phyloP scores from a whole-genome alignment of 306 rosid genomes.

The Geum urbanum region DNA sequence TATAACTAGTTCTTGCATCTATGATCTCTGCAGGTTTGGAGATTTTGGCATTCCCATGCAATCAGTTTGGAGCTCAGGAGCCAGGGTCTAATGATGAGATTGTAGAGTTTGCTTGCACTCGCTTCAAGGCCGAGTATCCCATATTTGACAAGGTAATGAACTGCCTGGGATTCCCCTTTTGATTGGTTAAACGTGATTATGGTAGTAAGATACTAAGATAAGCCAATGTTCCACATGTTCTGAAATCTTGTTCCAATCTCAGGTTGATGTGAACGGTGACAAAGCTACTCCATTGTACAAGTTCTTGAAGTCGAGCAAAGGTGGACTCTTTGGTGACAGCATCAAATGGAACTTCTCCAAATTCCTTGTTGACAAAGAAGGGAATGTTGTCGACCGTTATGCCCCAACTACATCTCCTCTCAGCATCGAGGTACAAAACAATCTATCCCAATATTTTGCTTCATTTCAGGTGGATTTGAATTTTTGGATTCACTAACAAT shows the following conservation, averaged over 20 bases:
- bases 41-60: conserved; percentile 94
- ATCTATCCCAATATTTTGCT: neutral
- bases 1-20: neutral
- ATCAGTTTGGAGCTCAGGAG: conserved; percentile 96
- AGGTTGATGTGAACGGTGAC: conserved; percentile 88
- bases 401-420: conserved; percentile 96
- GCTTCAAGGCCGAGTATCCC: conserved; percentile 92
- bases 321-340: conserved; percentile 75
- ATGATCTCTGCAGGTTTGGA: conserved; percentile 53
- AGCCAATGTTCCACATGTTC: neutral
- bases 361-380: conserved; percentile 85
- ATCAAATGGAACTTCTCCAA: conserved; percentile 96
- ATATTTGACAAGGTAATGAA: conserved; percentile 76
- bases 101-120: conserved; percentile 79
- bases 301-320: conserved; percentile 79
- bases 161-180: neutral
- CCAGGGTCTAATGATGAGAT: conserved; percentile 88
- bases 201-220: too few relatives aligned
- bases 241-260: neutral
- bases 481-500: neutral
- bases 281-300: conserved; percentile 75
- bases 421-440: conserved; percentile 68
- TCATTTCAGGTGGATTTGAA: neutral
- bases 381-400: conserved; percentile 85
- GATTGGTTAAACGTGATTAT: neutral